Conservation (phyloP, 1,284 basidiomycete species). For the Puccinia horiana region DNA sequence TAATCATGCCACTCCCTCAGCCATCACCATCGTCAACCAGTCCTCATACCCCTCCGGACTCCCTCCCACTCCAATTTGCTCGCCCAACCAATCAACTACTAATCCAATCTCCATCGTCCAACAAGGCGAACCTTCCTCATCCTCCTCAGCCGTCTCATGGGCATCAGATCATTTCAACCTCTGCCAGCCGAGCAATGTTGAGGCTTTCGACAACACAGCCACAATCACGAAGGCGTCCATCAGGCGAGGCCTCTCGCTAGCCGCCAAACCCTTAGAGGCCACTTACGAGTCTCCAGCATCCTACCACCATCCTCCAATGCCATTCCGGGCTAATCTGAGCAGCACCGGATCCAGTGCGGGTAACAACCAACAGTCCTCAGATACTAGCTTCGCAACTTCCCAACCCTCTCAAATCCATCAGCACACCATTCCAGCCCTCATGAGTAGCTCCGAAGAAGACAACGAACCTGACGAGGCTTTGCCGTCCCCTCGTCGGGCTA, state of each 20-base stretch:
- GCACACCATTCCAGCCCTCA: slow-evolving; percentile 3
- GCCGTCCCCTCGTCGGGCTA: neutral
- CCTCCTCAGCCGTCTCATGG: slow-evolving; percentile 34
- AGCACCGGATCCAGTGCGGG: neutral
- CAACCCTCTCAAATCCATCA: slow-evolving; percentile 1
- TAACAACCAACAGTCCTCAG: neutral
- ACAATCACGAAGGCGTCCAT: slow-evolving; percentile 29
- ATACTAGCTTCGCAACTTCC: slow-evolving; percentile 14
- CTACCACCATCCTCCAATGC: neutral
- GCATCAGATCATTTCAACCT: slow-evolving; percentile 4
- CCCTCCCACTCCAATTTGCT: slow-evolving; percentile 9
- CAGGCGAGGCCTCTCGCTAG: slow-evolving; percentile 2
- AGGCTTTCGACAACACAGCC: neutral
- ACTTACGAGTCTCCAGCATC: neutral
- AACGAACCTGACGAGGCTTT: slow-evolving; percentile 19
- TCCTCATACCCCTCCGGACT: slow-evolving; percentile 5
- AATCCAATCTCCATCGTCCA: slow-evolving; percentile 26
- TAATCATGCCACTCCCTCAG: slow-evolving; percentile 17
- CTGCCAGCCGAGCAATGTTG: neutral
- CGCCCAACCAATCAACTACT: slow-evolving; percentile 14
- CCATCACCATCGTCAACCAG: slow-evolving; percentile 22
- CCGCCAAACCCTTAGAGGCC: neutral
- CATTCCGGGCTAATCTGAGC: neutral
- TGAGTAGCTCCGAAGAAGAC: slow-evolving; percentile 48
- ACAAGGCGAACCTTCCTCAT: slow-evolving; percentile 20